Percentiles rank a stretch among this genome's conserved stretches.
These are phyloP conservation scores for Zymoseptoria brevis DNA, from an alignment of 2,329 filamentous ascomycete genomes.

Conservation along the genomic window DNA sequence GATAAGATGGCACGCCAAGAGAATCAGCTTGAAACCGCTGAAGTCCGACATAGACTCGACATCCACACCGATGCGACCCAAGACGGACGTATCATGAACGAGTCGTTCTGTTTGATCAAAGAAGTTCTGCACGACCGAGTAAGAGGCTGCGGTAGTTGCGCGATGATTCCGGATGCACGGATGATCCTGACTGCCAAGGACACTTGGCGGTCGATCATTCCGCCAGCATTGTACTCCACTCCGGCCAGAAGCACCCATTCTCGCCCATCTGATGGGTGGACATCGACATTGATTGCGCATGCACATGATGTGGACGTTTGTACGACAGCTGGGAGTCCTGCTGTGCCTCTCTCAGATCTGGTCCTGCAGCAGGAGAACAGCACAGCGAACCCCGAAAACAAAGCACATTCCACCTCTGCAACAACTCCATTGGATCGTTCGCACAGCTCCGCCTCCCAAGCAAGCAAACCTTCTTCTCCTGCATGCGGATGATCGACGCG, in stretches of 20 bases:
- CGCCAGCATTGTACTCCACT: background rate
- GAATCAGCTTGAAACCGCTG: background rate
- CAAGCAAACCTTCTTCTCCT: background rate
- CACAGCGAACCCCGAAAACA: no score
- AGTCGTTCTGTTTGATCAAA: background rate
- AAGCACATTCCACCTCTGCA: background rate
- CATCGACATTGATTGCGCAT: background rate
- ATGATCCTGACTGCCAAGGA: background rate
- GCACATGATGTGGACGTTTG: background rate
- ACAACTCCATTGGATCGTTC: background rate
- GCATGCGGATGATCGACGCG: background rate
- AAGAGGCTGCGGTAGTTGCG: background rate
- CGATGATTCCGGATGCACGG: background rate
- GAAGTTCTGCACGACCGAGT: background rate
- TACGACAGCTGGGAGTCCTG: background rate
- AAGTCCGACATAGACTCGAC: background rate
- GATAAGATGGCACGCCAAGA: background rate
- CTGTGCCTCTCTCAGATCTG: background rate
- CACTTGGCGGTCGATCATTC: background rate
- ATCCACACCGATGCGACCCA: background rate
- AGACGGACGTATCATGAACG: background rate
- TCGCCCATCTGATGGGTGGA: background rate
- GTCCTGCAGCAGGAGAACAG: background rate
- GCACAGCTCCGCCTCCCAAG: background rate
- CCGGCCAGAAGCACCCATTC: background rate